Base-by-base conservation (phyloP, 1,284 basidiomycete genomes). In the Cystobasidium slooffiae region DNA sequence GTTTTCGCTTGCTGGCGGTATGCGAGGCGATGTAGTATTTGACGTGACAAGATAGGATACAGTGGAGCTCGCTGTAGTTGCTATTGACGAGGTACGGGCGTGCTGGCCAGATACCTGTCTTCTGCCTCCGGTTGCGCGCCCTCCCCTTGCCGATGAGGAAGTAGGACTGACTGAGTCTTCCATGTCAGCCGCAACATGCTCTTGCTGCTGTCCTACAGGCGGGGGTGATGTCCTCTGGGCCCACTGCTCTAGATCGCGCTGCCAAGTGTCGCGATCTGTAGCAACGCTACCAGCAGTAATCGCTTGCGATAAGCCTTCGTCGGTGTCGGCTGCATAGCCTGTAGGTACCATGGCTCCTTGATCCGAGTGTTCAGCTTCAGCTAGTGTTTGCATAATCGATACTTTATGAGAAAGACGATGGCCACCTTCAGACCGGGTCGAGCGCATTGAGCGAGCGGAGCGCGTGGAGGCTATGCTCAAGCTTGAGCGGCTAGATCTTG, bases 401-500 rank as follows among this genome's bases (percentile, higher is more conserved):
- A 47, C 9, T 37, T 41, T 22, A 43, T 47, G 47, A 7, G 20
- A 18, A 6, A 43, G 47, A 7, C 47, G 64, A 39, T 53, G 16
- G 4, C 49, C 51, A 53, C 20, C 51, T 39, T 41, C 49, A 7
- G 64, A 52, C 14, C 49, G 41, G 24, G 3, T 55, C 3, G 64
- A 66, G 22, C 64, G 64, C 18, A 24, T 20, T 14, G 64, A 66
- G 20, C 24, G 47, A 8, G 64, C 64, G 18, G 69, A 72, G 24
- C 56, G 43, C 37, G 62, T 31, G 10, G 70, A 73, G 3, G 49
- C 44, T 18, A 65, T 44, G 41, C 56, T 62, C 39, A 73, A 43
- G 22, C 49, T 66, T 14, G 62, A 56, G 41, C 49, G 43, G 41
- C 70, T 73, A 12, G 70, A 73, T 41, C 46, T 46, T 16, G 62